Evolutionary conservation across 345 rosid species (phyloP), one percentile per base, ranked within the genome.

Genomic region (Firmiana major): DNA sequence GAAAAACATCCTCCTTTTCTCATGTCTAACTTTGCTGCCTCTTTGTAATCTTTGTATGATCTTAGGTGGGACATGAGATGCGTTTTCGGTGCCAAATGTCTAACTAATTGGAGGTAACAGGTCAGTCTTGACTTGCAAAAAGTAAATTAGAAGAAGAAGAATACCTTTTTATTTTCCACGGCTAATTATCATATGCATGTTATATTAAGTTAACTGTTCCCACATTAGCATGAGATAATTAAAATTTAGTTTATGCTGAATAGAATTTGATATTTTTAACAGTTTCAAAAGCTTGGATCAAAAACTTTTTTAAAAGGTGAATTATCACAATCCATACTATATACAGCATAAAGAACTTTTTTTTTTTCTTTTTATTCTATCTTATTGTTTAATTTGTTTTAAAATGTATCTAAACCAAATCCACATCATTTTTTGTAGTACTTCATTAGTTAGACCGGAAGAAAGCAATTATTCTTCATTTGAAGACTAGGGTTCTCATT

Each of bases 11-110:
- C 36, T n/a, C 46, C 24, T 12, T 70, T 38, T 66, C 28, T 76
- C 3, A 9, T 78, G 80, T 76, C 76, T 22, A 3, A 11, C 13
- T 36, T 76, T 83, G 49, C 21, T 60, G 40, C 65, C 58, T 12
- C 24, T 12, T 40, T 22, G 9, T 31, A 53, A 34, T 22, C 13
- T 74, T 10, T 43, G 75, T 49, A 73, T 26, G 77, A 74, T 77
- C 85, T 26, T 0, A 19, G 0, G 83, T 76, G 87, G 84, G 88
- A 15, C 84, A 85, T 58, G 26, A 68, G 3, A 49, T 19, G 36
- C n/a, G 53, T 67, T 45, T 67, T 45, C 54, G 72, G 55, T 46
- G 73, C 40, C 1, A 7, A 64, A 45, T 22, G 71, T 43, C 36
- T 24, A 68, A 68, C 53, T 3, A 40, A 65, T n/a, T 16, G 3